These are phyloP conservation scores for Prunus mongolica DNA, from an alignment of 306 rosid species.

Conservation along the genomic window DNA sequence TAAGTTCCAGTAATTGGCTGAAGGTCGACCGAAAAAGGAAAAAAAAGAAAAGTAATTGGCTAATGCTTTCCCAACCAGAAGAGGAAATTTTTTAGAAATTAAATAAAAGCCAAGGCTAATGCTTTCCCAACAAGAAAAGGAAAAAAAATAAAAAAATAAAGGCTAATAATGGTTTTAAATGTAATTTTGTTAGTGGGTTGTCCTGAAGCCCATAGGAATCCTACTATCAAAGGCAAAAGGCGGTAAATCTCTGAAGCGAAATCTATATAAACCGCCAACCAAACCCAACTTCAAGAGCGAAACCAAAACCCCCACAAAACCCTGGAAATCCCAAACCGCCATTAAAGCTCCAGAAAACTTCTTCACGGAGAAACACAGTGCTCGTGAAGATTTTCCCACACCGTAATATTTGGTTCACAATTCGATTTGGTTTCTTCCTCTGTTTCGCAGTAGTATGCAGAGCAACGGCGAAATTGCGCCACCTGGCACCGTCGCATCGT, in stretches of 20 bases:
- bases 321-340: not conserved
- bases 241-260: not conserved
- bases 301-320: not conserved
- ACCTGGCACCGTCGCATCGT: constrained; percentile 79
- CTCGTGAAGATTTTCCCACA: not conserved
- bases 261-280: not conserved
- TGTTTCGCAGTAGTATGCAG: constrained; percentile 49
- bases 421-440: constrained; percentile 11
- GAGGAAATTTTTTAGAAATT: no score
- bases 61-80: no score
- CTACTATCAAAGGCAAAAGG: not conserved
- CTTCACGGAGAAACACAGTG: not conserved
- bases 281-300: not conserved
- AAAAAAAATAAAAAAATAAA: no score
- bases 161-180: no score
- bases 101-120: no score
- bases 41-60: no score
- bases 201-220: not conserved
- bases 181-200: no score
- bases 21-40: no score
- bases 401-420: not conserved
- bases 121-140: no score
- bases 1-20: no score
- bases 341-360: no score
- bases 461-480: constrained; percentile 81